These are phyloP conservation scores for Tuber melanosporum DNA, from an alignment of 495 filamentous ascomycete genomes.

Conservation along the genomic window DNA sequence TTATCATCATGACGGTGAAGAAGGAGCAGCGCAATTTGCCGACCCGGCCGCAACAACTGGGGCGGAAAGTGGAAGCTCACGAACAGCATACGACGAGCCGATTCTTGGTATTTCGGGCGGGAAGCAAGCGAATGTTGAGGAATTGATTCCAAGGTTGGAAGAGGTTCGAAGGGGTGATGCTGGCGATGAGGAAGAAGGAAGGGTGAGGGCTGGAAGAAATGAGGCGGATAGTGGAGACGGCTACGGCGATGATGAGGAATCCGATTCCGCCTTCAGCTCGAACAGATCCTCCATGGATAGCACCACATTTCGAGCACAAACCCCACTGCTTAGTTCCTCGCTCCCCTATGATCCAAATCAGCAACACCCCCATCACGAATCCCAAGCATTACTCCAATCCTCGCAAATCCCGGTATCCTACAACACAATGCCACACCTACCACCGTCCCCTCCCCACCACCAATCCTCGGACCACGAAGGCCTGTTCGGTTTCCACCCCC, in stretches of 20 bases:
- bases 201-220: neutral
- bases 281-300: conserved; percentile 31
- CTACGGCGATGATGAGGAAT: conserved; percentile 41
- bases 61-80: conserved; percentile 33
- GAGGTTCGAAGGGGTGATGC: neutral
- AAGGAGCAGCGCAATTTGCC: conserved; percentile 24
- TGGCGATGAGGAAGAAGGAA: neutral
- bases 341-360: conserved; percentile 38
- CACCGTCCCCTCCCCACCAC: conserved; percentile 33
- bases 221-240: conserved; percentile 22
- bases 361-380: conserved; percentile 39
- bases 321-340: conserved; percentile 39
- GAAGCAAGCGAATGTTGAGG: neutral
- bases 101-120: neutral
- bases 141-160: neutral
- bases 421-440: conserved; percentile 33
- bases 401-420: conserved; percentile 34
- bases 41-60: conserved; percentile 15
- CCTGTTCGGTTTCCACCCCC: conserved; percentile 22
- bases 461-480: neutral
- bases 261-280: conserved; percentile 16
- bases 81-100: conserved; percentile 36
- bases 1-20: conserved; percentile 14
- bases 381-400: conserved; percentile 32
- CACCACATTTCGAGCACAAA: conserved; percentile 21